Base-by-base conservation (phyloP, 805 yeast genomes). In the Schwanniomyces polymorphus region DNA sequence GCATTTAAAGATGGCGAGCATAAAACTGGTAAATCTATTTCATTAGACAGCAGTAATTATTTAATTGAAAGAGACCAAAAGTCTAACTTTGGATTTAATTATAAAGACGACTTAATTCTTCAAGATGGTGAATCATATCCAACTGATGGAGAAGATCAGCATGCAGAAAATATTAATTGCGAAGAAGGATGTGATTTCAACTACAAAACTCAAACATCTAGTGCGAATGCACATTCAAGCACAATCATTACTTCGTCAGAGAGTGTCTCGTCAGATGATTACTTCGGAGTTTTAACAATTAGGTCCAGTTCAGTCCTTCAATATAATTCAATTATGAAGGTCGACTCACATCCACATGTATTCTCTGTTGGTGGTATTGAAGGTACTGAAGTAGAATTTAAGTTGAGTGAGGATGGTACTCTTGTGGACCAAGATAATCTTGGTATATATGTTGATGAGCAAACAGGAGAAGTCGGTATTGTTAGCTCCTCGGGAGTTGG, bases 31-130 rank as follows among this genome's bases (percentile, higher is more conserved):
- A 57, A 58, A 31, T 56, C 50, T 48, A 44, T 52, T 39, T 37
- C 56, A 25, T n/a, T 38, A 14, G 41, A 38, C 23, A 10, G 9
- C 2, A 23, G 26, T 8, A 38, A 38, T n/a, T 11, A 38, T 18
- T 38, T 38, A 21, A 9, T 38, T n/a, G 41, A 38, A 14, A 21
- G 29, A 7, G 18, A 14, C 8, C 57, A 58, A n/a, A 65, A 74
- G 38, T 59, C 75, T 28, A 72, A 75, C 7, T 79, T 74, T 55
- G 54, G 74, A 25, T 63, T 78, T 51, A 27, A 56, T 7, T 57
- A 64, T 40, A 76, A 74, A 31, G 4, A 38, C n/a, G 53, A 64
- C 56, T 65, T 78, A 58, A 53, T 56, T 3, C 71, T 60, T 58
- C 47, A 65, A 29, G 71, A 68, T 40, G 52, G 62, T 28, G 53